Percentiles rank a stretch among this genome's conserved stretches.
Conservation (phyloP, 192 early-diverging fungal genomes). For the Globomyces pollinis-pini region DNA sequence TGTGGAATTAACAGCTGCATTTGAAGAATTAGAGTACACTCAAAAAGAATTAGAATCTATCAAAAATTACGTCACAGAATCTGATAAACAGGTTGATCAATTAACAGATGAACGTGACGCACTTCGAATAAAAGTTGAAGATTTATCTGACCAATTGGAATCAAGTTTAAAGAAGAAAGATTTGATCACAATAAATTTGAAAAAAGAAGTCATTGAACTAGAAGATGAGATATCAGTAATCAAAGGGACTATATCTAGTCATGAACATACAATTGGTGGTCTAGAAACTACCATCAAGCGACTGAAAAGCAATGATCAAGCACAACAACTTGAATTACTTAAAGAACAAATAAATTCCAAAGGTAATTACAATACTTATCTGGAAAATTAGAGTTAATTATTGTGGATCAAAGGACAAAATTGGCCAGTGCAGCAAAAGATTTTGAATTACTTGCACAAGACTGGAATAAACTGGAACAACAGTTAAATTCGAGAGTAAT, state of each 20-base stretch:
- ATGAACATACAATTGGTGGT: neutral
- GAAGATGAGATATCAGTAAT: conserved; percentile 15
- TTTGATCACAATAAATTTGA: conserved; percentile 3
- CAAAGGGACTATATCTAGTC: neutral
- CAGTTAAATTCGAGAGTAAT: conserved; percentile 9
- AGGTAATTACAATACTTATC: conserved; percentile 18
- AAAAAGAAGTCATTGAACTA: conserved; percentile 18
- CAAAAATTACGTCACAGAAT: conserved; percentile 16
- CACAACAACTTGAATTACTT: conserved; percentile 14
- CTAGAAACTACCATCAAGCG: neutral
- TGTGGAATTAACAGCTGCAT: conserved; percentile 43
- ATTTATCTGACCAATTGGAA: conserved; percentile 27
- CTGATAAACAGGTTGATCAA: conserved; percentile 32
- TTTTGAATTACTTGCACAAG: conserved; percentile 44
- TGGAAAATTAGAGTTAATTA: conserved; percentile 28
- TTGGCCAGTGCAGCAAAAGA: conserved; percentile 34
- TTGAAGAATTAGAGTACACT: conserved; percentile 42
- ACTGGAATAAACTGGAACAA: conserved; percentile 43
- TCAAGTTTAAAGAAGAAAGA: neutral
- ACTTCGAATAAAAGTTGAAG: conserved; percentile 33
- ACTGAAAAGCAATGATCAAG: neutral
- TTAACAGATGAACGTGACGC: conserved; percentile 36
- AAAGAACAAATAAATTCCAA: conserved; percentile 30
- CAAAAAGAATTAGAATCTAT: conserved; percentile 23
- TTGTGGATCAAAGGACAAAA: conserved; percentile 25